Percentiles rank a stretch among this genome's conserved stretches.
Evolutionary conservation across 2,329 filamentous ascomycete species (phyloP).

Genomic region (Ophiostoma triangulosporum): DNA sequence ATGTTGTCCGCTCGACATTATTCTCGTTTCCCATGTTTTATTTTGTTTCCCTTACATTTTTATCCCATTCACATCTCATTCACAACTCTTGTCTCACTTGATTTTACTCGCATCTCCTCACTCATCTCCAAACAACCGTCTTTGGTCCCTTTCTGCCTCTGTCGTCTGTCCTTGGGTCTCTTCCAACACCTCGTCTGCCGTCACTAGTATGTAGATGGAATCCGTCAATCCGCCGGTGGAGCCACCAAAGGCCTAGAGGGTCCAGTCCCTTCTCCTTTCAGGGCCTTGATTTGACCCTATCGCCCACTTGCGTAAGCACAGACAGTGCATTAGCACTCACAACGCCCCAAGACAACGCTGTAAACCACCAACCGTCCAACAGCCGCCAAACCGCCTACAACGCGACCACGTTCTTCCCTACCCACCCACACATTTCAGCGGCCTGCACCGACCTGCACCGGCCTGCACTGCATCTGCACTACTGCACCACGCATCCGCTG

Average conservation of each 20-base stretch:
- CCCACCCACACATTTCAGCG: not conserved
- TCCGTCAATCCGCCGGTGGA: not conserved
- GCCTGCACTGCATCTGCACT: not conserved
- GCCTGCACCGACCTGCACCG: not conserved
- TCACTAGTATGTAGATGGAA: too few relatives aligned
- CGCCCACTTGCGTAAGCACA: not conserved
- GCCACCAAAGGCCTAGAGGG: not conserved
- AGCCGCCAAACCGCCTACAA: not conserved
- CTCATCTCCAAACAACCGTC: too few relatives aligned
- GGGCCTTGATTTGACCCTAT: slow-evolving; percentile 2
- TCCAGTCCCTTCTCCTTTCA: too few relatives aligned
- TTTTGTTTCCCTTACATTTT: slow-evolving; percentile 4
- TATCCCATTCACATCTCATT: too few relatives aligned
- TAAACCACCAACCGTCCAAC: not conserved
- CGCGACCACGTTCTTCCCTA: not conserved
- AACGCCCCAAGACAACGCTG: too few relatives aligned
- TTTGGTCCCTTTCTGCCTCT: slow-evolving; percentile 19
- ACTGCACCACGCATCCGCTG: not conserved
- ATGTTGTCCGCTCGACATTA: too few relatives aligned
- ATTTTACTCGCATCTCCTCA: too few relatives aligned
- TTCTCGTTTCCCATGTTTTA: too few relatives aligned
- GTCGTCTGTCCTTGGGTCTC: too few relatives aligned
- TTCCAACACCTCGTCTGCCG: not conserved
- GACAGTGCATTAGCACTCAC: not conserved
- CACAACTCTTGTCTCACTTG: too few relatives aligned